Base-by-base conservation (phyloP, 805 yeast species). In the Myxozyma geophila region DNA sequence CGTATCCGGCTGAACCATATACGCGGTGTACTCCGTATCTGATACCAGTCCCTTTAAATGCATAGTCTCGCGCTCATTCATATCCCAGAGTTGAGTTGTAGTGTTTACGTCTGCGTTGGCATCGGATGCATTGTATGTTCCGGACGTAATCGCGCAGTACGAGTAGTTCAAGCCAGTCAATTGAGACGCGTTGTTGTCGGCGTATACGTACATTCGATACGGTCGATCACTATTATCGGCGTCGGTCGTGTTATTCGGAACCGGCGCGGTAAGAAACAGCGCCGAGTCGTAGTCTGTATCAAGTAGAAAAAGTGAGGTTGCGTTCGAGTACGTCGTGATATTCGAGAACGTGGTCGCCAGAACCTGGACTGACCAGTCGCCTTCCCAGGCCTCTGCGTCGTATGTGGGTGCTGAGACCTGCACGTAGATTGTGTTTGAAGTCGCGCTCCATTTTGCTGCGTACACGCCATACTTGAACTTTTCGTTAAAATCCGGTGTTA, bases 141-240 rank as follows among this genome's bases (percentile, higher is more conserved):
- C 88, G 55, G 80, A 80, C 54, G 81, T 75, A 7, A 90, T 76
- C 0, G 96, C 96, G 75, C 95, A 88, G 82, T 89, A 84, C 54
- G 93, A 87, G 64, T 77, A 76, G 54, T 81, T 79, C 55, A 88
- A 47, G 23, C 67, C 62, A 21, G 21, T 66, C 66, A 56, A 82
- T 78, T 60, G 77, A 72, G 59, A 21, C n/a, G 76, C 71, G 8
- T 72, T 69, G 43, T 78, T 75, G 2, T 76, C 79, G 52, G 77
- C 71, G 17, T 53, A 53, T 1, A 83, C 76, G 67, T 83, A 87
- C 1, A 88, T 70, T 70, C 80, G 12, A 43, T 58, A 69, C 6
- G 59, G 62, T 7, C 58, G 54, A 15, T 28, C 43, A 7, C 44
- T 41, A n/a, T 53, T 39, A 23, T 23, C 52, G 8, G 57, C 12